phyloP scores from a whole-genome alignment of 768 basidiomycete genomes.

The Mycena galopus region DNA sequence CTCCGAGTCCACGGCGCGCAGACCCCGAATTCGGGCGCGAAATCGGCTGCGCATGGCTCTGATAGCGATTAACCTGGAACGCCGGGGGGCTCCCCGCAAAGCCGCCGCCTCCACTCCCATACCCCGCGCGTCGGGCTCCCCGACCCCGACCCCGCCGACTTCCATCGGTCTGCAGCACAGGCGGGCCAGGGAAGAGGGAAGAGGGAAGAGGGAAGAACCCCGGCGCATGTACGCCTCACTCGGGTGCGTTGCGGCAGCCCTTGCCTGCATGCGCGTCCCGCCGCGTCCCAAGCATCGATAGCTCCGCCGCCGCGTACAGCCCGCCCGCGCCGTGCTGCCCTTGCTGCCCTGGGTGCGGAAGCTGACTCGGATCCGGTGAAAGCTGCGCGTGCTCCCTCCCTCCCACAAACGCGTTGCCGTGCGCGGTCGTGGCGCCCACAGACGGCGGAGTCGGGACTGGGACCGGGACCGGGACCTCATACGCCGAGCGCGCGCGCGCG shows the following conservation, averaged over 20 bases:
- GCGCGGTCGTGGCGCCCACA: background rate
- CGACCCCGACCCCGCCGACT: background rate
- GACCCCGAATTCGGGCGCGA: conserved; percentile 67
- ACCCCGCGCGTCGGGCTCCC: conserved; percentile 58
- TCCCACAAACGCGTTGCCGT: background rate
- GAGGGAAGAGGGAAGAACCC: conserved; percentile 58
- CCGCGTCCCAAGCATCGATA: conserved; percentile 44
- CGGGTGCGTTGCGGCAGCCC: conserved; percentile 64
- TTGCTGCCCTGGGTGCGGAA: conserved; percentile 26
- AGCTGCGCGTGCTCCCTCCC: background rate
- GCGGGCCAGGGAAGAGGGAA: no score
- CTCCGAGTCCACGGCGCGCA: conserved; percentile 34
- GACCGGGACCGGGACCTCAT: no score
- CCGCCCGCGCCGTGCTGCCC: conserved; percentile 4
- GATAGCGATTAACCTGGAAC: conserved; percentile 55
- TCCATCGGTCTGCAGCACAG: conserved; percentile 52
- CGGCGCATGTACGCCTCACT: conserved; percentile 65
- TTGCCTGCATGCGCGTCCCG: conserved; percentile 50
- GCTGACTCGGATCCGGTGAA: background rate
- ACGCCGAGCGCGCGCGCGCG: background rate
- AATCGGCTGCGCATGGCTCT: conserved; percentile 53
- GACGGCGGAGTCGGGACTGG: background rate
- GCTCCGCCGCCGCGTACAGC: conserved; percentile 32
- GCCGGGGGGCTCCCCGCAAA: conserved; percentile 60
- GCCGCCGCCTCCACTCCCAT: conserved; percentile 53